These are phyloP conservation scores for Colletotrichum higginsianum DNA, from an alignment of 2,329 filamentous ascomycete genomes.

Conservation along the genomic window DNA sequence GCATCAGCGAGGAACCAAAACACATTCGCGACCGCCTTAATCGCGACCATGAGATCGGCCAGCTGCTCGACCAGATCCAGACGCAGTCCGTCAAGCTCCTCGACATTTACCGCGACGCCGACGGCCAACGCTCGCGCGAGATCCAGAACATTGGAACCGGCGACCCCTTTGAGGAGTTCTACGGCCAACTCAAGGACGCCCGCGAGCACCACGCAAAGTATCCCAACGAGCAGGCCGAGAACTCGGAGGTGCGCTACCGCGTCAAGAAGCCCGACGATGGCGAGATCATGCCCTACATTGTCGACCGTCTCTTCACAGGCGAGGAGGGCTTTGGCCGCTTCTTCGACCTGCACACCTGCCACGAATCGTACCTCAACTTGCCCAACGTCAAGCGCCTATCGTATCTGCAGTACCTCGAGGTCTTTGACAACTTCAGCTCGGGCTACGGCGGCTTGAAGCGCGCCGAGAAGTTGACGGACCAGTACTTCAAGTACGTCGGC, in stretches of 20 bases:
- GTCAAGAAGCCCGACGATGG: slow-evolving; percentile 74
- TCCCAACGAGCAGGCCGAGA: slow-evolving; percentile 94
- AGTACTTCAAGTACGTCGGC: slow-evolving; percentile 91
- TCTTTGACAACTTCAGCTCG: slow-evolving; percentile 88
- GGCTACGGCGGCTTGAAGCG: slow-evolving; percentile 83
- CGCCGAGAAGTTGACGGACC: slow-evolving; percentile 89
- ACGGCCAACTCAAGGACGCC: slow-evolving; percentile 84
- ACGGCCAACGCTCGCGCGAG: slow-evolving; percentile 81
- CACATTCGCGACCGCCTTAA: slow-evolving; percentile 92
- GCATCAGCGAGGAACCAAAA: slow-evolving; percentile 88
- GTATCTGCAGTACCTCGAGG: slow-evolving; percentile 93
- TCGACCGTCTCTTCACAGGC: slow-evolving; percentile 94
- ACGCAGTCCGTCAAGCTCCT: slow-evolving; percentile 86
- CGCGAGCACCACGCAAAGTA: slow-evolving; percentile 92
- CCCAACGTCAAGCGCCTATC: slow-evolving; percentile 86
- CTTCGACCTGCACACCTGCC: slow-evolving; percentile 86
- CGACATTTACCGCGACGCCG: slow-evolving; percentile 86
- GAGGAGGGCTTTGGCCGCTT: slow-evolving; percentile 95
- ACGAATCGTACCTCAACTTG: slow-evolving; percentile 93
- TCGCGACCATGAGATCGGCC: slow-evolving; percentile 91
- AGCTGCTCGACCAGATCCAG: slow-evolving; percentile 90
- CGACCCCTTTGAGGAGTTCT: slow-evolving; percentile 92
- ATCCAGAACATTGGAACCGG: slow-evolving; percentile 87
- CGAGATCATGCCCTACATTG: slow-evolving; percentile 74
- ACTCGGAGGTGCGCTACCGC: slow-evolving; percentile 93